Base-by-base conservation (phyloP, 2,329 filamentous ascomycete species). In the Sodiomyces alkalinus region DNA sequence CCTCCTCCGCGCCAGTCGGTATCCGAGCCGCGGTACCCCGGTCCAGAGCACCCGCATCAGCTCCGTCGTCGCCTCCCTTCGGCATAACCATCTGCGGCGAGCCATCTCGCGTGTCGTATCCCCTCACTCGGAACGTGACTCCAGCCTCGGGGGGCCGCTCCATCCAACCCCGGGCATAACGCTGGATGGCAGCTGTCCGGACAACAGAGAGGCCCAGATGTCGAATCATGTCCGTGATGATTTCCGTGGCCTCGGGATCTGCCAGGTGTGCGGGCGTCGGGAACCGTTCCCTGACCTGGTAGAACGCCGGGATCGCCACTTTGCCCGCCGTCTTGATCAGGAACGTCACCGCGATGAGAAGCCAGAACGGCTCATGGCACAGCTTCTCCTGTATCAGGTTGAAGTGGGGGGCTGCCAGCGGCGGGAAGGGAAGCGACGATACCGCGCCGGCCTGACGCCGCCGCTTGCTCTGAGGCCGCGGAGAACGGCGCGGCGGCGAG, bases 321-420 rank as follows among this genome's bases (percentile, higher is more conserved):
- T 61, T 66, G 8, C 81, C 86, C 3, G 70, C 63, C 0, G 85
- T 93, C 33, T 79, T 74, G 48, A 87, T 87, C 17, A 93, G 70
- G 41, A 93, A 86, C 1, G 81, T 83, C 5, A 85, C 75, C 9
- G 80, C 83, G 17, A 93, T 62, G 2, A 93, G 65, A 2, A 94
- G 67, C 38, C 74, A 75, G 49, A 92, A 93, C 0, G 85, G 79
- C 32, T 83, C 66, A 27, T 68, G 51, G 2, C 74, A 72, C 11
- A 92, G 67, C 37, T 75, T 67, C 47, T 93, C 86, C 47, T 94
- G 86, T 20, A 93, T 72, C 2, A 94, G 64, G 1, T 85, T 85
- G 45, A 92, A 93, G 5, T 44, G 49, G 0, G 60, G 45, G 0
- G 68, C 59, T 6, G 64, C 61, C 19, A 85, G 67, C 0, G 74